Evolutionary conservation across 352 stramenopile species (phyloP).

Genomic region (Phytophthora melonis): DNA sequence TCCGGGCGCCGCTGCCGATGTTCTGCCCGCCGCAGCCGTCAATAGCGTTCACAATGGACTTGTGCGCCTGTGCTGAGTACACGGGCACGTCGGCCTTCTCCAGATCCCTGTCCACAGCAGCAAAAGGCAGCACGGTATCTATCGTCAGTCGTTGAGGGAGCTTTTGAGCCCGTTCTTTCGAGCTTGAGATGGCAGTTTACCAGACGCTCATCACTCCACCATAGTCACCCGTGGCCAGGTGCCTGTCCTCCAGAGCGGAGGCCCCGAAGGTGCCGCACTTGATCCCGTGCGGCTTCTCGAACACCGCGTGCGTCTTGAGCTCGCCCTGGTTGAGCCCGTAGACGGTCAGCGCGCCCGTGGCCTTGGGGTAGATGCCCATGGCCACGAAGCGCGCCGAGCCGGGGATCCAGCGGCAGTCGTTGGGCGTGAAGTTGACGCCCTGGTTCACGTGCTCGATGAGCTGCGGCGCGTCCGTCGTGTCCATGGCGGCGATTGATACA

Average conservation of each 20-base stretch:
- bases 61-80: conserved; percentile 93
- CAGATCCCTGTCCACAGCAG: conserved; percentile 68
- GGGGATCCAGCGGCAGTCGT: conserved; percentile 96
- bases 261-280: conserved; percentile 97
- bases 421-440: conserved; percentile 94
- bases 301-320: conserved; percentile 66
- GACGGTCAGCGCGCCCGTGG: conserved; percentile 92
- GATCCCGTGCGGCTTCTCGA: conserved; percentile 91
- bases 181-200: conserved; percentile 24
- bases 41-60: conserved; percentile 95
- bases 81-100: conserved; percentile 82
- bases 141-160: neutral
- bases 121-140: conserved; percentile 2
- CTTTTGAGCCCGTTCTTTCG: conserved; percentile 13
- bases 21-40: conserved; percentile 94
- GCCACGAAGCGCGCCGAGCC: conserved; percentile 94
- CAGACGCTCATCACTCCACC: conserved; percentile 81
- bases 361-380: conserved; percentile 94
- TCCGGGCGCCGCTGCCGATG: conserved; percentile 93
- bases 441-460: conserved; percentile 97
- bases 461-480: conserved; percentile 96
- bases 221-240: conserved; percentile 89
- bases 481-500: conserved; percentile 71
- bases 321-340: conserved; percentile 93
- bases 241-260: conserved; percentile 88